Evolutionary conservation across 1,139 yeast genomes (phyloP).

Genomic region (Kodamaea sp.): DNA sequence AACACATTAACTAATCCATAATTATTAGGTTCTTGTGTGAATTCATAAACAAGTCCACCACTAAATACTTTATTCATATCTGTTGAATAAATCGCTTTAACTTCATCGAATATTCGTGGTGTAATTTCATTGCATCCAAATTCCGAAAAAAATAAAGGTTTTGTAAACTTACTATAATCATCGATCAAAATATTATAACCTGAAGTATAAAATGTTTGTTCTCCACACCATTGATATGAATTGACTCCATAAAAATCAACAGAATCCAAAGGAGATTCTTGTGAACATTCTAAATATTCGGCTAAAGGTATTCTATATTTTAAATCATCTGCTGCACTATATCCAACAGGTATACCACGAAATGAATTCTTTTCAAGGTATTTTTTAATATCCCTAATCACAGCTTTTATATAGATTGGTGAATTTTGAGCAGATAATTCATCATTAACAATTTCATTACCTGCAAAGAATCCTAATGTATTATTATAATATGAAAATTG

Average conservation of each 20-base stretch:
- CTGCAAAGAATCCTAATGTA: conserved; percentile 90
- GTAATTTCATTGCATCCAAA: conserved; percentile 79
- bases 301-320: conserved; percentile 72
- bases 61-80: conserved; percentile 80
- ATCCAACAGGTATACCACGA: conserved; percentile 83
- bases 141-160: conserved; percentile 87
- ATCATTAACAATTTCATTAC: conserved; percentile 89
- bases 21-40: conserved; percentile 79
- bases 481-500: conserved; percentile 84
- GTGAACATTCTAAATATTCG: conserved; percentile 73
- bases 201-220: conserved; percentile 72
- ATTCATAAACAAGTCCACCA: conserved; percentile 93
- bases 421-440: conserved; percentile 63
- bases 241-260: conserved; percentile 95
- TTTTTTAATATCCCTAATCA: conserved; percentile 73
- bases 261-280: conserved; percentile 51
- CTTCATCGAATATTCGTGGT: conserved; percentile 82
- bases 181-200: conserved; percentile 76
- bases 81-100: conserved; percentile 61
- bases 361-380: conserved; percentile 59
- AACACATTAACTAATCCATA: conserved; percentile 76
- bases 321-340: conserved; percentile 93
- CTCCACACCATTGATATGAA: conserved; percentile 97
- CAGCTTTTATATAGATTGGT: conserved; percentile 71
- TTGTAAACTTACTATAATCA: conserved; percentile 63